These are phyloP conservation scores for Aspergillus brunneoviolaceus DNA, from an alignment of 2,329 filamentous ascomycete genomes.

Conservation along the genomic window DNA sequence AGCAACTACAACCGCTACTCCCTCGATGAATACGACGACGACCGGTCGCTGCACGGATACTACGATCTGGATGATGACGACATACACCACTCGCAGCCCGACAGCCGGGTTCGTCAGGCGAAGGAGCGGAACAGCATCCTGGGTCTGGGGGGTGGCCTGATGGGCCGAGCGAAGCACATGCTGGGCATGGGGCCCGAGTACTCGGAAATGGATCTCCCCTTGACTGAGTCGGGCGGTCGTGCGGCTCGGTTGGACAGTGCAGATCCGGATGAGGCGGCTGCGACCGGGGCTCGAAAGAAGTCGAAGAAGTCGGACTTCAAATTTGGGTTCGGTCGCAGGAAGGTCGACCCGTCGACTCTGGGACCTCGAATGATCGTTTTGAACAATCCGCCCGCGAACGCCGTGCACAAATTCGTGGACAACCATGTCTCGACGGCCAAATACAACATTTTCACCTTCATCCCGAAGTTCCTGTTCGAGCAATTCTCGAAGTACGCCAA, in stretches of 20 bases:
- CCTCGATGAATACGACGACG: conserved; percentile 79
- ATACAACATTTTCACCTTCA: conserved; percentile 89
- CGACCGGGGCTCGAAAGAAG: conserved; percentile 53
- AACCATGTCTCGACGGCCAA: conserved; percentile 98
- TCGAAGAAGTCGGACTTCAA: conserved; percentile 78
- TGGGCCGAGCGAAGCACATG: conserved; percentile 86
- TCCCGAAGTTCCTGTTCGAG: conserved; percentile 96
- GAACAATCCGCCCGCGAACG: conserved; percentile 93
- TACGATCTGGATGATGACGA: conserved; percentile 64
- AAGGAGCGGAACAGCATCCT: conserved; percentile 86
- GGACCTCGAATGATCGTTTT: conserved; percentile 91
- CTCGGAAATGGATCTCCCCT: conserved; percentile 95
- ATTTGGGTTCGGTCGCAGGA: conserved; percentile 83
- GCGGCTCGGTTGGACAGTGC: conserved; percentile 47
- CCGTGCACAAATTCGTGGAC: conserved; percentile 84
- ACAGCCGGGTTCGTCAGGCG: conserved; percentile 55
- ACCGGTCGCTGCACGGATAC: conserved; percentile 66
- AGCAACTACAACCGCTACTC: conserved; percentile 91
- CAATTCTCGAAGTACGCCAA: conserved; percentile 99
- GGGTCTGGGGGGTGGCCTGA: conserved; percentile 78
- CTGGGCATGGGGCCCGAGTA: conserved; percentile 84
- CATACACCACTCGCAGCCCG: conserved; percentile 56
- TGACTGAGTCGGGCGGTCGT: conserved; percentile 72
- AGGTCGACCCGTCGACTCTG: conserved; percentile 84
- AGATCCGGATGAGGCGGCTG: conserved; percentile 42